A percentile compares a stretch with the other conserved stretches of the same genome.
Conservation (phyloP, 164 flowering plant species). For the Annona cherimola region DNA sequence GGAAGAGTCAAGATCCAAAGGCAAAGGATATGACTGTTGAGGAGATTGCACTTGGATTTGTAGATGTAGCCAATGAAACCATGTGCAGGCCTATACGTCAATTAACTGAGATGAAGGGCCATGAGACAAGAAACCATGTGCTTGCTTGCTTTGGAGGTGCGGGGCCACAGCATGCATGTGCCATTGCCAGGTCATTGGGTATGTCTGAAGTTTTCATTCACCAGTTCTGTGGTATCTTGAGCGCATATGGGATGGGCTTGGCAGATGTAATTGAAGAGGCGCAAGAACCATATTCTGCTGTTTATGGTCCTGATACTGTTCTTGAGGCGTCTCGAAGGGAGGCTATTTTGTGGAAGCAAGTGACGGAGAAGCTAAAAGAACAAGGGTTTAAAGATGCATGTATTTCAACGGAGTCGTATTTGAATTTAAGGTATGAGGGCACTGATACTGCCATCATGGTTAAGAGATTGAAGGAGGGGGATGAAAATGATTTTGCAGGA, state of each 20-base stretch:
- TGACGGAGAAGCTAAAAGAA: slow-evolving; percentile 52
- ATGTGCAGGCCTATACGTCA: slow-evolving; percentile 99
- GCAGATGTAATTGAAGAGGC: slow-evolving; percentile 96
- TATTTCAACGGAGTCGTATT: slow-evolving; percentile 57
- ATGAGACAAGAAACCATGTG: slow-evolving; percentile 89
- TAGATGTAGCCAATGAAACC: slow-evolving; percentile 96
- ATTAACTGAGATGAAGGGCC: slow-evolving; percentile 97
- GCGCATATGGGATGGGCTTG: slow-evolving; percentile 99
- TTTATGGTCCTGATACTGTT: slow-evolving; percentile 58
- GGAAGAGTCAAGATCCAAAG: slow-evolving; percentile 64
- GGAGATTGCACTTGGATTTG: slow-evolving; percentile 91
- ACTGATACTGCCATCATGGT: slow-evolving; percentile 99
- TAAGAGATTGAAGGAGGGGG: slow-evolving; percentile 38
- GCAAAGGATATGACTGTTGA: slow-evolving; percentile 85
- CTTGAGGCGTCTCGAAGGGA: slow-evolving; percentile 65
- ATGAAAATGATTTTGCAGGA: slow-evolving; percentile 45
- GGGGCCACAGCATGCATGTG: slow-evolving; percentile 98
- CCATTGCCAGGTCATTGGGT: slow-evolving; percentile 88
- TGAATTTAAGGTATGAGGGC: slow-evolving; percentile 91
- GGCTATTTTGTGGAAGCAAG: slow-evolving; percentile 44
- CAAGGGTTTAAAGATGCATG: slow-evolving; percentile 74
- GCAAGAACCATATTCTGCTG: slow-evolving; percentile 89
- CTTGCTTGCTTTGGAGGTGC: slow-evolving; percentile 99
- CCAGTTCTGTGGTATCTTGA: slow-evolving; percentile 87
- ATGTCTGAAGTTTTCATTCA: slow-evolving; percentile 93